Base-by-base conservation (phyloP, 345 rosid genomes). In the Luvunga scandens region DNA sequence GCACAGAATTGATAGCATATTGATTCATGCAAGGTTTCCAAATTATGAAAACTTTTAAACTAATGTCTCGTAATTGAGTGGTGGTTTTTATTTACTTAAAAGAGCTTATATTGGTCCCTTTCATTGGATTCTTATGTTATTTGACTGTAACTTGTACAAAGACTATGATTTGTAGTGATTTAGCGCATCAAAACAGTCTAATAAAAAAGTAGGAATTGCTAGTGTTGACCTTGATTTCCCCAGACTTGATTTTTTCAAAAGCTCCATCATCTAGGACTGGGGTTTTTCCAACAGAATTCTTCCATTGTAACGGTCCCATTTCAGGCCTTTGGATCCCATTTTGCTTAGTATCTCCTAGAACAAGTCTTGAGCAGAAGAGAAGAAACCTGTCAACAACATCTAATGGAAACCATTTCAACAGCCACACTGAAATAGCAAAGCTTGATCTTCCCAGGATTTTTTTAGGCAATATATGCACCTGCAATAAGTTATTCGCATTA, bases 201-300 rank as follows among this genome's bases (percentile, higher is more conserved):
- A 66, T 25, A 45, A 50, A 76, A 39, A 12, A 13, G 1, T 22
- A 30, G 48, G 55, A 14, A 53, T 14, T 61, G 0, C 16, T 8
- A 28, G 3, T 4, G 28, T 66, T 74, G 79, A 91, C 96, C 91
- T 87, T 85, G 81, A 90, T 92, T 73, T 83, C 84, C 39, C 94
- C 92, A 28, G 89, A 81, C 73, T 80, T 88, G 21, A 92, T 89
- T 76, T 83, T 89, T 5, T 87, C 77, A 24, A 88, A 83, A 25
- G 92, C 86, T 50, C 96, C 96, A 27, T 85, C 88, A 61, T 92
- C 96, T 45, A 92, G 84, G 73, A 90, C 94, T 21, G 96, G 96
- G 67, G 87, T 89, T 79, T 88, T 92, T 22, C 96, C 96, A 34
- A 86, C 78, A 7, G 84, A 78, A 28, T 80, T 90, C 80, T 92